Evolutionary conservation across 2,329 filamentous ascomycete genomes (phyloP).

Genomic region (Scytalidium sp.): DNA sequence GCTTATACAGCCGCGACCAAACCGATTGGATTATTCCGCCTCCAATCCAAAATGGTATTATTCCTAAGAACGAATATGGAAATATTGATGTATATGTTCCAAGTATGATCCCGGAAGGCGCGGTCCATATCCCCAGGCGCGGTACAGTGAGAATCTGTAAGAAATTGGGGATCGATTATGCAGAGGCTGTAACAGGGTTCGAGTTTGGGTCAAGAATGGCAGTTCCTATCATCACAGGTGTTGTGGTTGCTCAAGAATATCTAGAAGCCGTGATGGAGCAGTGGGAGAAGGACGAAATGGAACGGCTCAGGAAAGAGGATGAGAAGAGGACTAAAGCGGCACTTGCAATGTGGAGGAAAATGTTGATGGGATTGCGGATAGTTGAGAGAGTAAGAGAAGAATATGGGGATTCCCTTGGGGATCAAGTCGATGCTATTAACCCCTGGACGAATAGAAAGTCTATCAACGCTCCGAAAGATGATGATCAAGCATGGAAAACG

Average conservation of each 20-base stretch:
- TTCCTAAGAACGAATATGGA: slow-evolving; percentile 91
- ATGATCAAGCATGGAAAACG: slow-evolving; percentile 24
- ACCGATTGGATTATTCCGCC: slow-evolving; percentile 95
- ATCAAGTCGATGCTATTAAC: slow-evolving; percentile 51
- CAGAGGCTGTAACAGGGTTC: slow-evolving; percentile 93
- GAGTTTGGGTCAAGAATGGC: slow-evolving; percentile 95
- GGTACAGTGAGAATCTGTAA: slow-evolving; percentile 80
- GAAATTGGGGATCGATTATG: slow-evolving; percentile 80
- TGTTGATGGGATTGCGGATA: slow-evolving; percentile 82
- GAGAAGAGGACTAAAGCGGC: slow-evolving; percentile 75
- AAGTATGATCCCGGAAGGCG: slow-evolving; percentile 86
- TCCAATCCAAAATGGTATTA: slow-evolving; percentile 78
- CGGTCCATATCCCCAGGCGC: slow-evolving; percentile 77
- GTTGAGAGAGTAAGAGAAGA: slow-evolving; percentile 72
- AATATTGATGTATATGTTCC: slow-evolving; percentile 96
- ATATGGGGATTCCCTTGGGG: slow-evolving; percentile 61
- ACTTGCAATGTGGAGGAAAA: slow-evolving; percentile 78
- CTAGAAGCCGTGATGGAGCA: slow-evolving; percentile 72
- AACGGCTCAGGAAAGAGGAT: slow-evolving; percentile 74
- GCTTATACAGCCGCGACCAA: slow-evolving; percentile 78
- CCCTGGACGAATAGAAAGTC: slow-evolving; percentile 44
- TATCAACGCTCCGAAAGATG: slow-evolving; percentile 18
- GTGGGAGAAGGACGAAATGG: slow-evolving; percentile 73
- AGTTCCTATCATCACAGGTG: slow-evolving; percentile 85
- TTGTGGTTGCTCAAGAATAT: slow-evolving; percentile 82